A percentile compares a stretch with the other conserved stretches of the same genome.
These are phyloP conservation scores for Theileria orientalis DNA, from an alignment of 169 alveolate genomes.

Conservation along the genomic window DNA sequence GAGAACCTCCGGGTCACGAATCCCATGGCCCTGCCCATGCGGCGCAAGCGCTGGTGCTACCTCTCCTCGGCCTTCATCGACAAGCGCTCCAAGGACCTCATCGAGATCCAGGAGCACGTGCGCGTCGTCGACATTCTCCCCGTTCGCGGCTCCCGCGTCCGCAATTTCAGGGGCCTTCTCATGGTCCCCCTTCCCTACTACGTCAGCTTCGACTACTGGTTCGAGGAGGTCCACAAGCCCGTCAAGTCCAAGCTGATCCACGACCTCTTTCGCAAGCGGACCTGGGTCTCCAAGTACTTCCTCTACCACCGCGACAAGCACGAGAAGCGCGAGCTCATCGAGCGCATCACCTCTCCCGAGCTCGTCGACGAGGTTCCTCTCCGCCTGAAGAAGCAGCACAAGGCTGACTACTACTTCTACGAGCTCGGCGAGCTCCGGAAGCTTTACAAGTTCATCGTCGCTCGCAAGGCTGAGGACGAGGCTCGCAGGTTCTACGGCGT, in stretches of 20 bases:
- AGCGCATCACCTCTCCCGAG: conserved; percentile 53
- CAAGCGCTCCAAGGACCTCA: conserved; percentile 62
- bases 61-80: conserved; percentile 62
- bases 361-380: conserved; percentile 52
- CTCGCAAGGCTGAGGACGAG: conserved; percentile 60
- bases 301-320: conserved; percentile 48
- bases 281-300: conserved; percentile 63
- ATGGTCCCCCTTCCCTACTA: conserved; percentile 61
- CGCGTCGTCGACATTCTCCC: conserved; percentile 64
- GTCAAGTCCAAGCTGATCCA: conserved; percentile 42
- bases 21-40: conserved; percentile 58
- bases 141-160: background rate
- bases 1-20: conserved; percentile 43
- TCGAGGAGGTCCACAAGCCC: conserved; percentile 65
- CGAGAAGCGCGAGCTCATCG: conserved; percentile 49
- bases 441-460: conserved; percentile 40
- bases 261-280: conserved; percentile 13
- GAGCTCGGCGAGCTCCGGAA: conserved; percentile 62
- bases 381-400: conserved; percentile 43
- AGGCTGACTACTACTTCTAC: conserved; percentile 43
- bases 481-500: conserved; percentile 48
- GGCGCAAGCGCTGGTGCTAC: conserved; percentile 51
- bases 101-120: conserved; percentile 61
- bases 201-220: conserved; percentile 68
- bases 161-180: conserved; percentile 35